Evolutionary conservation across 2,329 filamentous ascomycete species (phyloP).

Genomic region (Scorias spongiosa): DNA sequence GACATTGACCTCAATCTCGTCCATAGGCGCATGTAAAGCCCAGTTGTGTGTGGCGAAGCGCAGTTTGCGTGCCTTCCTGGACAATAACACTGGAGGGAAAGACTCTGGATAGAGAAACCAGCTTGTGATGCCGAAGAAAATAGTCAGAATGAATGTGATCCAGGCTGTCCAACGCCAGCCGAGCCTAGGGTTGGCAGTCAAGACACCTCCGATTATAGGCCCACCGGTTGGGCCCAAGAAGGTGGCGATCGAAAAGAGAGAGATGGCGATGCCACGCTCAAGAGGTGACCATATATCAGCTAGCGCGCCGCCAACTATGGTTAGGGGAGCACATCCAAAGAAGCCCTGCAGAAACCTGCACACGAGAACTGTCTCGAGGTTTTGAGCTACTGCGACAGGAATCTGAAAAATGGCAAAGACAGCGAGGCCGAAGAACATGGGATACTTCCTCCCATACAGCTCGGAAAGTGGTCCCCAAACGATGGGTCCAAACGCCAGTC

Average conservation of each 20-base stretch:
- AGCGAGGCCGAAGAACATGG: slow-evolving; percentile 36
- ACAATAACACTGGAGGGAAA: slow-evolving; percentile 33
- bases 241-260: slow-evolving; percentile 16
- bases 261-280: slow-evolving; percentile 18
- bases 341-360: slow-evolving; percentile 40
- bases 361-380: slow-evolving; percentile 39
- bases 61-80: slow-evolving; percentile 32
- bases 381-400: slow-evolving; percentile 38
- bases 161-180: slow-evolving; percentile 21
- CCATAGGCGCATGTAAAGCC: slow-evolving; percentile 30
- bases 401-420: slow-evolving; percentile 41
- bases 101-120: slow-evolving; percentile 36
- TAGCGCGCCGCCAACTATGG: slow-evolving; percentile 28
- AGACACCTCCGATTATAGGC: slow-evolving; percentile 10
- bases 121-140: slow-evolving; percentile 27
- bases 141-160: slow-evolving; percentile 24
- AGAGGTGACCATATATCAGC: slow-evolving; percentile 16
- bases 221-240: slow-evolving; percentile 16
- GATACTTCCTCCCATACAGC: slow-evolving; percentile 36
- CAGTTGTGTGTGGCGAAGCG: slow-evolving; percentile 34
- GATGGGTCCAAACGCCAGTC: slow-evolving; percentile 17
- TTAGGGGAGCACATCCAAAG: slow-evolving; percentile 35
- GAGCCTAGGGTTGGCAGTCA: slow-evolving; percentile 6
- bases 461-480: slow-evolving; percentile 43
- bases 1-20: slow-evolving; percentile 26